Evolutionary conservation across 805 yeast species (phyloP).

Genomic region (Wickerhamiella sorbophila): DNA sequence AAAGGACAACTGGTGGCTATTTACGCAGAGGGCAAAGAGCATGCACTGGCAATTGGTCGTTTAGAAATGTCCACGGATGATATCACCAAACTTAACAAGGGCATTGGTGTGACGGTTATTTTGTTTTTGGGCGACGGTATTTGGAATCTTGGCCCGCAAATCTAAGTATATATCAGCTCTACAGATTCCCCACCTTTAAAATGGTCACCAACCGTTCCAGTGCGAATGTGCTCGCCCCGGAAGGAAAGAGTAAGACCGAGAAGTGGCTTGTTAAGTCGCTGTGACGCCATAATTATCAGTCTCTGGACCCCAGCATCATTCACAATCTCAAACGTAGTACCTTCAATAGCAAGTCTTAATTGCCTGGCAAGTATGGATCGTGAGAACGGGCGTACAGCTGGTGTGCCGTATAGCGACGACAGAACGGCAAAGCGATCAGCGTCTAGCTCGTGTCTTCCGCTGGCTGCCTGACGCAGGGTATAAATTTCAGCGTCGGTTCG

Average conservation of each 20-base stretch:
- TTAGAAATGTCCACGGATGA: constrained; percentile 80
- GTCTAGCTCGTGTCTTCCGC: constrained; percentile 13
- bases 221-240: not conserved
- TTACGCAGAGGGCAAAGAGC: constrained; percentile 85
- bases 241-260: not conserved
- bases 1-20: constrained; percentile 63
- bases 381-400: not conserved
- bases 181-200: not conserved
- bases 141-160: constrained; percentile 13
- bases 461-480: constrained; percentile 39
- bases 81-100: constrained; percentile 68
- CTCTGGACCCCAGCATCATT: constrained; percentile 26
- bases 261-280: not conserved
- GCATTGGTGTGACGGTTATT: constrained; percentile 66
- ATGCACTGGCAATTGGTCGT: constrained; percentile 83
- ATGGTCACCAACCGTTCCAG: not conserved
- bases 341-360: constrained; percentile 11
- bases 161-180: not conserved
- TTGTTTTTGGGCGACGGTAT: constrained; percentile 84
- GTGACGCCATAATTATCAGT: constrained; percentile 24
- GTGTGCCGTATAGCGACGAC: not conserved
- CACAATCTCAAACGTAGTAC: constrained; percentile 15
- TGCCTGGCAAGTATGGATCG: constrained; percentile 13
- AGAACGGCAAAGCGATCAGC: constrained; percentile 3
- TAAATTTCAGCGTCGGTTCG: constrained; percentile 54